Evolutionary conservation across 768 basidiomycete species (phyloP), one percentile per base, ranked within the genome.

Genomic region (Boletales sp.): DNA sequence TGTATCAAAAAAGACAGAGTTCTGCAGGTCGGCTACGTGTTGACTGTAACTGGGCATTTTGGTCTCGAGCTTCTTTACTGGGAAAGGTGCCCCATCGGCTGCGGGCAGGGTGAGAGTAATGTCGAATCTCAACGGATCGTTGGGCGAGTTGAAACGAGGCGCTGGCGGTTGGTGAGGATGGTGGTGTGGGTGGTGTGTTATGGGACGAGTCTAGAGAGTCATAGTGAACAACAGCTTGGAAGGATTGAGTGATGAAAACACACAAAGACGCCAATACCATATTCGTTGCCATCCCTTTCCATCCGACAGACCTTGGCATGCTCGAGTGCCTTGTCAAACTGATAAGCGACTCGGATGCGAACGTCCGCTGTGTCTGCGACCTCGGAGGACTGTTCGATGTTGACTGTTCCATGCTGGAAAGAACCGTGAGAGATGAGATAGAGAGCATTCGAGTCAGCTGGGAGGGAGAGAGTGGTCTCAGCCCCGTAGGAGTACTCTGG

Each of bases 11-110:
- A 65, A 29, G 11, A 75, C 65, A 2, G 61, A 59, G 21, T 63
- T 54, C 19, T 53, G 54, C 14, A 80, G 60, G 11, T 71, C 58
- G 14, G 56, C 66, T 4, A 82, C 46, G 11, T 53, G 50, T 18
- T 80, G 74, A 32, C 40, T 46, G 38, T 72, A 76, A 50, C 71
- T 70, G 13, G 66, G 68, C 32, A 79, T 48, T 32, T 69, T 60
- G 5, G 79, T 80, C 49, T 72, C 67, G 24, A 82, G 69, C 5
- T 57, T 59, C 45, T 75, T 72, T 55, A 83, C 69, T 3, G 55
- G 45, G 6, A 71, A 56, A 21, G 66, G 38, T 17, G 54, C 41
- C 13, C 56, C 45, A 5, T 45, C 55, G 8, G 61, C 58, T 14
- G 59, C 60, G 8, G 77, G 79, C 3, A 79, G 60, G 40, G 61